phyloP scores from a whole-genome alignment of 306 rosid species.

The Arachis stenosperma region DNA sequence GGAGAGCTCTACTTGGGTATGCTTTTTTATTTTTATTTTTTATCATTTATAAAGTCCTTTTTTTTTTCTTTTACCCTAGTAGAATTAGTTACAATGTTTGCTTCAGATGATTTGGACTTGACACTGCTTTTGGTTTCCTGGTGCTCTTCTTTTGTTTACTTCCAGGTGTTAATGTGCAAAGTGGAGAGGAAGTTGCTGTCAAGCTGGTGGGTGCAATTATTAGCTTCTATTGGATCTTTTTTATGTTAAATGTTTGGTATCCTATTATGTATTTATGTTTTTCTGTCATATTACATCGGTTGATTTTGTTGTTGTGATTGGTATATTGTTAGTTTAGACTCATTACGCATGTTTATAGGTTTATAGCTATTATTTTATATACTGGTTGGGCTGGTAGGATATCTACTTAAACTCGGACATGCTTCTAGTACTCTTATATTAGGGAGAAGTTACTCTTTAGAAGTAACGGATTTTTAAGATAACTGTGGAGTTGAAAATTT shows the following conservation, averaged over 20 bases:
- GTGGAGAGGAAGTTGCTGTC: constrained; percentile 97
- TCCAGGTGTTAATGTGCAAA: constrained; percentile 86
- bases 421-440: constrained; percentile 15
- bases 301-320: constrained; percentile 14
- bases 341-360: neutral
- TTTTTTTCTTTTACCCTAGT: neutral
- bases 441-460: constrained; percentile 18
- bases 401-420: constrained; percentile 10
- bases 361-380: constrained; percentile 14
- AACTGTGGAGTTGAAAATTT: constrained; percentile 16
- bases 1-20: constrained; percentile 95
- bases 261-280: neutral
- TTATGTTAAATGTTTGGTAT: constrained; percentile 19
- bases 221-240: constrained; percentile 28
- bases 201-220: constrained; percentile 71
- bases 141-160: constrained; percentile 48
- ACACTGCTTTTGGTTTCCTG: constrained; percentile 36
- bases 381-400: constrained; percentile 17
- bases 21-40: constrained; percentile 33
- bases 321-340: neutral
- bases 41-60: too few relatives aligned
- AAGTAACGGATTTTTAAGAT: constrained; percentile 28
- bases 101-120: constrained; percentile 28
- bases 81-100: constrained; percentile 25
- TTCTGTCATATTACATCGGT: constrained; percentile 11